These are phyloP conservation scores for Hamigera avellanea DNA, from an alignment of 495 filamentous ascomycete genomes.

Conservation along the genomic window DNA sequence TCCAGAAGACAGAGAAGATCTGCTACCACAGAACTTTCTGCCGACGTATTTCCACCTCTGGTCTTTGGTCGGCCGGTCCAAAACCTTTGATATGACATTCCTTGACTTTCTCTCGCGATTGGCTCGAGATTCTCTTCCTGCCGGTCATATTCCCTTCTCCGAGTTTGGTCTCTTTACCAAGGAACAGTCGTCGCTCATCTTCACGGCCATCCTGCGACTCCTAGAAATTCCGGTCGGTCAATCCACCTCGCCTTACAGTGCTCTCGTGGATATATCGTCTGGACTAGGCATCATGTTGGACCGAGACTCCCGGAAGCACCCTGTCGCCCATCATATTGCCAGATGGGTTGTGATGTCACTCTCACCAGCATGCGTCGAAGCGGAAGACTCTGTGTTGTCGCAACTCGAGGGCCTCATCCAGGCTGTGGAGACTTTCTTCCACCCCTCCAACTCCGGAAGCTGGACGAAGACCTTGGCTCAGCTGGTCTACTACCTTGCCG, in stretches of 20 bases:
- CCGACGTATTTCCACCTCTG: constrained; percentile 94
- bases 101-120: constrained; percentile 83
- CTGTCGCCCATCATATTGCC: constrained; percentile 83
- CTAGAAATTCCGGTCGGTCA: constrained; percentile 96
- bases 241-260: constrained; percentile 82
- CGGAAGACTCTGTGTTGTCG: constrained; percentile 66
- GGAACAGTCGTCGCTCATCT: constrained; percentile 86
- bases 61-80: constrained; percentile 86
- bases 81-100: constrained; percentile 73
- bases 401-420: constrained; percentile 90
- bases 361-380: constrained; percentile 70
- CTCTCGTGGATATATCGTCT: constrained; percentile 65
- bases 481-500: constrained; percentile 82
- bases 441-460: constrained; percentile 86
- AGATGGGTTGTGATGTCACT: constrained; percentile 91
- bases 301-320: constrained; percentile 85
- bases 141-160: constrained; percentile 66
- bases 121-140: constrained; percentile 67
- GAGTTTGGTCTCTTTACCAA: constrained; percentile 84
- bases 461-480: constrained; percentile 91
- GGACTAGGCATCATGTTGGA: constrained; percentile 79
- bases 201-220: constrained; percentile 79
- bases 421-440: constrained; percentile 96
- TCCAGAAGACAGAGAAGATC: constrained; percentile 52
- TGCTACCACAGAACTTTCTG: constrained; percentile 73